These are phyloP conservation scores for Lasiosphaeria hispida DNA, from an alignment of 495 filamentous ascomycete genomes.

Conservation along the genomic window DNA sequence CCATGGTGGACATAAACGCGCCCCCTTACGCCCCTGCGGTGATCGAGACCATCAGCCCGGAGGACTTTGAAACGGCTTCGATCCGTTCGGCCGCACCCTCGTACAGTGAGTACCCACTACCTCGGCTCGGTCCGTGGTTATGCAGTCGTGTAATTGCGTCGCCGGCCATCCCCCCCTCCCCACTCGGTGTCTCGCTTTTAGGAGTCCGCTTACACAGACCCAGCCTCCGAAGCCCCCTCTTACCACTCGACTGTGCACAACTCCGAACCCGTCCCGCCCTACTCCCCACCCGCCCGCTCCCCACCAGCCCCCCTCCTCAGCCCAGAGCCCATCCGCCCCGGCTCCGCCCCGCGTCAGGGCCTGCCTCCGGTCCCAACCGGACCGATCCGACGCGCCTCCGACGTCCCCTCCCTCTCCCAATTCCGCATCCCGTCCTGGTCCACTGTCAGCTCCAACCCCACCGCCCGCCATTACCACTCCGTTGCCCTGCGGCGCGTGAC, in stretches of 20 bases:
- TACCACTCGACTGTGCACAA: conserved; percentile 44
- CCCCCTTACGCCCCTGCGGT: conserved; percentile 26
- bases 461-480: conserved; percentile 47
- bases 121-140: neutral
- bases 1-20: conserved; percentile 27
- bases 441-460: conserved; percentile 41
- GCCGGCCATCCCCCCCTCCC: neutral
- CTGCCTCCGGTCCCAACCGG: conserved; percentile 40
- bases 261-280: conserved; percentile 40
- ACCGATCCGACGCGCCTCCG: conserved; percentile 22
- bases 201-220: neutral
- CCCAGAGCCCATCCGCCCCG: neutral
- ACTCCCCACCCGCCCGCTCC: conserved; percentile 33
- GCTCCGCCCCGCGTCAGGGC: conserved; percentile 17
- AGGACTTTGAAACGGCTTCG: conserved; percentile 54
- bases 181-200: neutral
- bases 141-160: too few species aligned
- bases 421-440: conserved; percentile 48
- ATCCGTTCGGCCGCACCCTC: conserved; percentile 52
- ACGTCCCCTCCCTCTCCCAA: conserved; percentile 35
- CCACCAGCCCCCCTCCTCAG: conserved; percentile 1
- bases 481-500: conserved; percentile 47
- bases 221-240: conserved; percentile 49
- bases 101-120: conserved; percentile 42
- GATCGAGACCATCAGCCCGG: conserved; percentile 34